These are phyloP conservation scores for Torulaspora franciscae DNA, from an alignment of 805 yeast species.

Conservation along the genomic window DNA sequence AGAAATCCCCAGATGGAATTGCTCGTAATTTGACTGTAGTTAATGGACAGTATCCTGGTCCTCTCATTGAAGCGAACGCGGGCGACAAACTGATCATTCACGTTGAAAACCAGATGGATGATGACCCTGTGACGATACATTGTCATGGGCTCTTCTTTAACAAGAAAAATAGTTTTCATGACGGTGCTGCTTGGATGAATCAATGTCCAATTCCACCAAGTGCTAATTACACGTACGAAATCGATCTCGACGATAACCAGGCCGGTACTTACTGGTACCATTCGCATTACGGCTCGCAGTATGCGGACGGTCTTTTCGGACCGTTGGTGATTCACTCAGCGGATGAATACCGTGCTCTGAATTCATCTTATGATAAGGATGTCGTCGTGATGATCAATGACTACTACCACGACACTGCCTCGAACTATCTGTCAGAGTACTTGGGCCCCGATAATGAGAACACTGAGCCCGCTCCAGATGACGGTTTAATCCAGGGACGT, in stretches of 20 bases:
- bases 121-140: slow-evolving; percentile 44
- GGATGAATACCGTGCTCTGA: slow-evolving; percentile 36
- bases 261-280: slow-evolving; percentile 57
- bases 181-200: slow-evolving; percentile 48
- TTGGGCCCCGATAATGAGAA: slow-evolving; percentile 41
- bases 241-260: slow-evolving; percentile 38
- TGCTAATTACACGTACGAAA: slow-evolving; percentile 39
- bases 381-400: slow-evolving; percentile 43
- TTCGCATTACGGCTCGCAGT: slow-evolving; percentile 46
- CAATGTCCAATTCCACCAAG: slow-evolving; percentile 48
- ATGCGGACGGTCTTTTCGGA: slow-evolving; percentile 47
- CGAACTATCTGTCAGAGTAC: slow-evolving; percentile 32
- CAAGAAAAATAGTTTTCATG: slow-evolving; percentile 43
- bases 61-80: slow-evolving; percentile 42
- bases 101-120: slow-evolving; percentile 38
- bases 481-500: slow-evolving; percentile 42
- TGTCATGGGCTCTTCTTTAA: slow-evolving; percentile 50
- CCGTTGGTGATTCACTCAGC: slow-evolving; percentile 45
- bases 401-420: slow-evolving; percentile 42
- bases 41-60: slow-evolving; percentile 47
- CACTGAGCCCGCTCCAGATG: slow-evolving; percentile 50
- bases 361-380: slow-evolving; percentile 45
- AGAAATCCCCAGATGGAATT: slow-evolving; percentile 33
- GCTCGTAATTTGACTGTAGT: slow-evolving; percentile 35
- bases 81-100: slow-evolving; percentile 43